These are phyloP conservation scores for Fusarium heterosporum DNA, from an alignment of 2,329 filamentous ascomycete species.

Conservation along the genomic window DNA sequence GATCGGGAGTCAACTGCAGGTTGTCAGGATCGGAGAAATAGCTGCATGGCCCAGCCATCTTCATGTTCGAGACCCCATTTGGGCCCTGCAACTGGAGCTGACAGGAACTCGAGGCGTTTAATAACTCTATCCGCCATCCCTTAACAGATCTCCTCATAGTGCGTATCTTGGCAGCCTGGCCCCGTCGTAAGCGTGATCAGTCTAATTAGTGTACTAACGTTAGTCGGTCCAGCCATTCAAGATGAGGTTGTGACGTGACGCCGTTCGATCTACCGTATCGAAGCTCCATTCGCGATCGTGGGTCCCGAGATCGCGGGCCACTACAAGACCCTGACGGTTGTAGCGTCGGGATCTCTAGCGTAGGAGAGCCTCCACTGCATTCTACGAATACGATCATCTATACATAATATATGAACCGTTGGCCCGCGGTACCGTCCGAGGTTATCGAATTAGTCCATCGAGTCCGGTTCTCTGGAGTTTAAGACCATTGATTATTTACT, in stretches of 20 bases:
- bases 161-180: neutral
- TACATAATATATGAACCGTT: neutral
- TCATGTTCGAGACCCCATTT: conserved; percentile 36
- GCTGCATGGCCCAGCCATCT: conserved; percentile 6
- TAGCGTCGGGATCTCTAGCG: conserved; percentile 41
- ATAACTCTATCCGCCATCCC: conserved; percentile 27
- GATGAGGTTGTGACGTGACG: conserved; percentile 9
- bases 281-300: conserved; percentile 39
- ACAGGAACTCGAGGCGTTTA: conserved; percentile 1
- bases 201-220: neutral
- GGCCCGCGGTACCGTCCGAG: too few relatives aligned
- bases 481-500: conserved; percentile 5
- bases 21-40: conserved; percentile 21
- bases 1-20: conserved; percentile 22
- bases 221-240: conserved; percentile 6
- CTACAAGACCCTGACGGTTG: conserved; percentile 38
- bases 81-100: neutral
- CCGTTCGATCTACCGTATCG: conserved; percentile 32
- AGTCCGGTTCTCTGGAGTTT: conserved; percentile 7
- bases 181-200: neutral
- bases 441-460: conserved; percentile 16
- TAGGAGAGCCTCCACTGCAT: conserved; percentile 1
- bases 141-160: neutral
- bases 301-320: conserved; percentile 42
- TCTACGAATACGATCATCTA: neutral